Conservation (phyloP, 2,329 filamentous ascomycete genomes). For the Nemania sp. region DNA sequence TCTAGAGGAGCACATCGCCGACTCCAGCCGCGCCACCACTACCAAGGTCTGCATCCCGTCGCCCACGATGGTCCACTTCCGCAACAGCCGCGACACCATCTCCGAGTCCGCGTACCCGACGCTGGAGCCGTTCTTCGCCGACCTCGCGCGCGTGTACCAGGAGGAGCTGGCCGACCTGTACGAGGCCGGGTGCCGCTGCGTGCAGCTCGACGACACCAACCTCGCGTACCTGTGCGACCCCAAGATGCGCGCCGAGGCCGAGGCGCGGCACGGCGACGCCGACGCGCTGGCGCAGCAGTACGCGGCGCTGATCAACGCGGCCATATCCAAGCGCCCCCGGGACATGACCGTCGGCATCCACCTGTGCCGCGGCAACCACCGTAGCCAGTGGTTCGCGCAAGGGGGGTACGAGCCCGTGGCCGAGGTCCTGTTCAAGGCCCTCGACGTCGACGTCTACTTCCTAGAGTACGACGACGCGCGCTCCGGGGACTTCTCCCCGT, state of each 20-base stretch:
- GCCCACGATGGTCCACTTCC: slow-evolving; percentile 65
- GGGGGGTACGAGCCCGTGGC: slow-evolving; percentile 62
- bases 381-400: slow-evolving; percentile 59
- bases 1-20: slow-evolving; percentile 52
- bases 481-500: slow-evolving; percentile 57
- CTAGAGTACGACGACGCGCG: slow-evolving; percentile 62
- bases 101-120: slow-evolving; percentile 56
- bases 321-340: slow-evolving; percentile 53
- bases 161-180: slow-evolving; percentile 56
- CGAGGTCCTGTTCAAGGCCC: slow-evolving; percentile 59
- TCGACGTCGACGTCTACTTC: slow-evolving; percentile 62
- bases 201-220: slow-evolving; percentile 63
- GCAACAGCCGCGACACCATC: slow-evolving; percentile 57
- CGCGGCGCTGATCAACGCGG: slow-evolving; percentile 57
- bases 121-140: slow-evolving; percentile 58
- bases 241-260: slow-evolving; percentile 57
- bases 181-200: slow-evolving; percentile 57
- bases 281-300: slow-evolving; percentile 54
- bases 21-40: slow-evolving; percentile 39
- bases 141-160: slow-evolving; percentile 58
- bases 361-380: slow-evolving; percentile 60
- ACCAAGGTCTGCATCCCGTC: slow-evolving; percentile 61
- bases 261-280: slow-evolving; percentile 54
- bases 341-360: slow-evolving; percentile 62
- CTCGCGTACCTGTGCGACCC: slow-evolving; percentile 62